A percentile compares a stretch with the other conserved stretches of the same genome.
phyloP scores from a whole-genome alignment of 129 eudicot genomes.

The Scalesia atractyloides region DNA sequence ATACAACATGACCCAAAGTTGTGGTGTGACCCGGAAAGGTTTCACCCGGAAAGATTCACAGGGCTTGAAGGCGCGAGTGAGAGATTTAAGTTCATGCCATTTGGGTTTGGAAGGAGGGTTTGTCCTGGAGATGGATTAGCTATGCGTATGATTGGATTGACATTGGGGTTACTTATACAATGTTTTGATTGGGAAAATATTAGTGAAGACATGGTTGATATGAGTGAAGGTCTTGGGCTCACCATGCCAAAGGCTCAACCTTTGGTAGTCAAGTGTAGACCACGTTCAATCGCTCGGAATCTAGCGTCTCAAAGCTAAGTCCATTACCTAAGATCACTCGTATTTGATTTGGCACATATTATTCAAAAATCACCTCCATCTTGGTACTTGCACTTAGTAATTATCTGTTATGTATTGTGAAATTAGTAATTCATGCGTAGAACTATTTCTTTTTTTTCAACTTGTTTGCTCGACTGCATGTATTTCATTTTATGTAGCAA shows the following conservation, averaged over 20 bases:
- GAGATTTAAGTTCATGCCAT: constrained; percentile 55
- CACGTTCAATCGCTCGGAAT: constrained; percentile 21
- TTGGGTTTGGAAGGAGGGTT: constrained; percentile 30
- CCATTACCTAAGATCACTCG: too few relatives aligned
- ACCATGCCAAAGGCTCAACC: constrained; percentile 38
- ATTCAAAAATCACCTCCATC: too few relatives aligned
- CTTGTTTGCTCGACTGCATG: too few relatives aligned
- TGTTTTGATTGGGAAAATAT: constrained; percentile 30
- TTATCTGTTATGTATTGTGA: too few relatives aligned
- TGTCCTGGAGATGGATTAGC: constrained; percentile 21
- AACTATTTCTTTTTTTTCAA: too few relatives aligned
- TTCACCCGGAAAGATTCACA: constrained; percentile 52
- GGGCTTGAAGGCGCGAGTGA: constrained; percentile 27
- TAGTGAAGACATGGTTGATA: constrained; percentile 46
- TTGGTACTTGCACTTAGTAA: too few relatives aligned
- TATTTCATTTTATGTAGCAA: too few relatives aligned
- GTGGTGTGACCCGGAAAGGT: constrained; percentile 48
- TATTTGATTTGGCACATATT: too few relatives aligned
- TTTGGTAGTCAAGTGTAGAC: constrained; percentile 35
- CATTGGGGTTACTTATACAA: constrained; percentile 24
- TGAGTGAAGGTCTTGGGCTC: constrained; percentile 40
- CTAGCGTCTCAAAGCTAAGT: too few relatives aligned
- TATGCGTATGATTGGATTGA: constrained; percentile 27
- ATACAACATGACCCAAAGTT: constrained; percentile 45
- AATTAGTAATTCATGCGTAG: too few relatives aligned